Conservation (phyloP, 2,329 filamentous ascomycete species). For the Cordyceps cicadae region DNA sequence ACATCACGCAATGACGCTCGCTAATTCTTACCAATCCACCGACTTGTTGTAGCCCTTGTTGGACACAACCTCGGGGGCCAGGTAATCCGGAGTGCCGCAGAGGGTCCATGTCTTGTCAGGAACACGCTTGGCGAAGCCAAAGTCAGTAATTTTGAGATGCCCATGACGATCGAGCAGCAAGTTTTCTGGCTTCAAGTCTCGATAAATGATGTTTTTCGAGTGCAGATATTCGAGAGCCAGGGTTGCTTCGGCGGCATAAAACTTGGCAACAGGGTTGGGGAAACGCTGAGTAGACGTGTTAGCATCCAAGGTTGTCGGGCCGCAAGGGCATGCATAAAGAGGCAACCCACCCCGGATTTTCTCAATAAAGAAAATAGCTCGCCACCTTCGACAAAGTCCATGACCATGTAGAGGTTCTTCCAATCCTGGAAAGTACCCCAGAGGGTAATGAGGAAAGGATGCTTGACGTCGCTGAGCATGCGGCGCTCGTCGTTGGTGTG, state of each 20-base stretch:
- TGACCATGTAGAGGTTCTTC: constrained; percentile 98
- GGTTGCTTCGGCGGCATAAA: constrained; percentile 96
- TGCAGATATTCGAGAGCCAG: constrained; percentile 93
- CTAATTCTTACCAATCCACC: constrained; percentile 79
- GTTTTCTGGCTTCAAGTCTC: constrained; percentile 94
- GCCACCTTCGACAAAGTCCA: constrained; percentile 99
- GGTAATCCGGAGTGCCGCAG: constrained; percentile 93
- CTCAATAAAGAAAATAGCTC: constrained; percentile 92
- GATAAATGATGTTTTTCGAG: constrained; percentile 91
- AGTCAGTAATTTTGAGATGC: constrained; percentile 95
- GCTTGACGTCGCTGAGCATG: constrained; percentile 95
- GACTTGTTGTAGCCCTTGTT: constrained; percentile 99
- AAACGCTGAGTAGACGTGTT: constrained; percentile 59
- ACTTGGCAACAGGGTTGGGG: constrained; percentile 96
- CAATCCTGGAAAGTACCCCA: constrained; percentile 98
- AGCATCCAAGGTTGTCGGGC: background rate
- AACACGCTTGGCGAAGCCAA: constrained; percentile 96
- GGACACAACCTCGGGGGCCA: constrained; percentile 95
- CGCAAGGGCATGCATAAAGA: background rate
- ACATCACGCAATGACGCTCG: background rate
- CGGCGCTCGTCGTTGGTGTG: constrained; percentile 96
- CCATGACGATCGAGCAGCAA: constrained; percentile 85
- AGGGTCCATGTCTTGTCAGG: constrained; percentile 99
- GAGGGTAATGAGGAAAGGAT: constrained; percentile 93
- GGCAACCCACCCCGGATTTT: constrained; percentile 66